Percentiles rank a stretch among this genome's conserved stretches.
Evolutionary conservation across 768 basidiomycete species (phyloP).

Genomic region (Termitomyces sp.): DNA sequence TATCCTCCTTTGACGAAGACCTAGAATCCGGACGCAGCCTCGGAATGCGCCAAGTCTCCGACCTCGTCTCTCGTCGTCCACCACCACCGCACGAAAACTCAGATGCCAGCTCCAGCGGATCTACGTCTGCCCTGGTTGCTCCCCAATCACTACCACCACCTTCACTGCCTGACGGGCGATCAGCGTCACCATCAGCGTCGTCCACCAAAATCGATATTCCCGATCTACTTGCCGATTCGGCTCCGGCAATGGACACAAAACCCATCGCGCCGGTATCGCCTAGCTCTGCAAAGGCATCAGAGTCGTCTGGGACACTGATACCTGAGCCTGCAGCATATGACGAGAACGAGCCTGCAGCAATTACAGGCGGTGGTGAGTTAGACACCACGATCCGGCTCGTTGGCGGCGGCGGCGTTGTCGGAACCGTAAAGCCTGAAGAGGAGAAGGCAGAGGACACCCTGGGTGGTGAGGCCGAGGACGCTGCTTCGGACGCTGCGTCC

Average conservation of each 20-base stretch:
- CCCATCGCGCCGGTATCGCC: slow-evolving; percentile 31
- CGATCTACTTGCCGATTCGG: slow-evolving; percentile 46
- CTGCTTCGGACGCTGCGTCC: slow-evolving; percentile 32
- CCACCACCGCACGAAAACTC: slow-evolving; percentile 7
- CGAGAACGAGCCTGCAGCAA: slow-evolving; percentile 2
- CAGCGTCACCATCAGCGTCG: slow-evolving; percentile 10
- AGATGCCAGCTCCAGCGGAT: not conserved
- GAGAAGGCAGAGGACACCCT: slow-evolving; percentile 24
- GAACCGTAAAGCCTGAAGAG: slow-evolving; percentile 24
- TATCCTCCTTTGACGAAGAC: slow-evolving; percentile 40
- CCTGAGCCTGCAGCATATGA: slow-evolving; percentile 1
- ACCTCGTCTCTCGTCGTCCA: slow-evolving; percentile 14
- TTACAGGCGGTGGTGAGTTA: slow-evolving; percentile 16
- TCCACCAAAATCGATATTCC: slow-evolving; percentile 26
- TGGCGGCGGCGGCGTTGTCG: slow-evolving; percentile 48
- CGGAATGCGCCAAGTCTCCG: slow-evolving; percentile 32
- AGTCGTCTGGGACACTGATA: slow-evolving; percentile 2
- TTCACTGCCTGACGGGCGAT: not conserved
- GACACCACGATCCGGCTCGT: slow-evolving; percentile 53
- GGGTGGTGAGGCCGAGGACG: slow-evolving; percentile 14
- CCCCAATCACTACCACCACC: not conserved
- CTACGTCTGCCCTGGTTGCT: not conserved
- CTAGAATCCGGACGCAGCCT: slow-evolving; percentile 42
- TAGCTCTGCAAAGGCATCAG: slow-evolving; percentile 2
- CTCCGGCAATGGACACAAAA: slow-evolving; percentile 28